Evolutionary conservation across 345 rosid species (phyloP).

Genomic region (Cardamine chenopodiifolia): DNA sequence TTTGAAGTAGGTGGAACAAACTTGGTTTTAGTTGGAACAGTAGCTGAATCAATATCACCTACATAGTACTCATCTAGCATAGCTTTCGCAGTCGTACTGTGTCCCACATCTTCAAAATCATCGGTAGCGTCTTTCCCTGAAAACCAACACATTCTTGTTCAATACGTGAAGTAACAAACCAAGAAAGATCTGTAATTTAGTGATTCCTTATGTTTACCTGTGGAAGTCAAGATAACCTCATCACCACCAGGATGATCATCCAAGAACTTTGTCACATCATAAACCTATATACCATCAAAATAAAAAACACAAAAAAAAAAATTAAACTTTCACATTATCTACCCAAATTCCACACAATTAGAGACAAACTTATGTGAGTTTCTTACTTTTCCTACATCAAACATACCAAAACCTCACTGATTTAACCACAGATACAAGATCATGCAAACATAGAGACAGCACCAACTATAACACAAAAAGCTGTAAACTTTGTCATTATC

Average conservation of each 20-base stretch:
- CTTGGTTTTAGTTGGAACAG: conserved; percentile 57
- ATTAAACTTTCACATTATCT: background rate
- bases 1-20: conserved; percentile 58
- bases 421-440: background rate
- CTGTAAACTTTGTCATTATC: background rate
- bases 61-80: conserved; percentile 84
- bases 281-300: conserved; percentile 50
- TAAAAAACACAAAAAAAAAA: background rate
- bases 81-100: conserved; percentile 75
- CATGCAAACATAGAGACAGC: conserved; percentile 3
- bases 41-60: conserved; percentile 69
- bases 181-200: conserved; percentile 1
- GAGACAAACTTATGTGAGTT: background rate
- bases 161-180: background rate
- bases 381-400: background rate
- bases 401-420: background rate
- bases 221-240: conserved; percentile 66
- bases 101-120: conserved; percentile 96
- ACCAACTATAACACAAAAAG: background rate
- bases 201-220: conserved; percentile 44
- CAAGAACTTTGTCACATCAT: conserved; percentile 74
- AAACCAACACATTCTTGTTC: background rate
- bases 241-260: conserved; percentile 90
- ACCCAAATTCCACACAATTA: background rate
- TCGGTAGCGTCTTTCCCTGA: conserved; percentile 93